phyloP scores from a whole-genome alignment of 495 filamentous ascomycete species.

The Tuber umbilicatum region DNA sequence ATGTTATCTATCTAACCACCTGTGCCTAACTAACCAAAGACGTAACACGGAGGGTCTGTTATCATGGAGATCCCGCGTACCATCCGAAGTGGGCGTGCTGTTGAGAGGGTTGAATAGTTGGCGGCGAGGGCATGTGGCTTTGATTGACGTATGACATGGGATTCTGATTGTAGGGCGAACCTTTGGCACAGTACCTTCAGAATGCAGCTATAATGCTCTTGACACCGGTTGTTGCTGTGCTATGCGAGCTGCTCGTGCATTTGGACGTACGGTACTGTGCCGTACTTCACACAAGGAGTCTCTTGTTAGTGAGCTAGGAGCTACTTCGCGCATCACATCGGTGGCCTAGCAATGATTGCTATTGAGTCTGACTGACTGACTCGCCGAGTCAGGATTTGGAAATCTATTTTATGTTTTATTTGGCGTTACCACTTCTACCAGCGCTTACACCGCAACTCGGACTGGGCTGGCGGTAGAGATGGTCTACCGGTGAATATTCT shows the following conservation, averaged over 20 bases:
- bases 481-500: slow-evolving; percentile 1
- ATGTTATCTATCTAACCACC: neutral
- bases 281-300: neutral
- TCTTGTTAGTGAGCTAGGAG: neutral
- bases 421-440: slow-evolving; percentile 22
- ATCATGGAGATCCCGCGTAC: neutral
- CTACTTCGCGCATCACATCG: neutral
- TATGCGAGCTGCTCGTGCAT: neutral
- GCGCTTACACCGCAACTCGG: slow-evolving; percentile 13
- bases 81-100: neutral
- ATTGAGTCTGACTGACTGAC: neutral
- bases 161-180: neutral
- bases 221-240: slow-evolving; percentile 3
- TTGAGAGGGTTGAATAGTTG: neutral
- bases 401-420: neutral
- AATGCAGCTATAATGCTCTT: neutral
- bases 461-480: slow-evolving; percentile 20
- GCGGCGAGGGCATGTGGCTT: neutral
- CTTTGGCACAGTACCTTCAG: neutral
- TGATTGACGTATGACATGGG: neutral
- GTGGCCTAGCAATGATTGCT: neutral
- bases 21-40: neutral
- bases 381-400: neutral
- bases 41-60: neutral
- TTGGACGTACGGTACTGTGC: neutral